These are phyloP conservation scores for Huntiella bhutanensis DNA, from an alignment of 2,329 filamentous ascomycete species.

Conservation along the genomic window DNA sequence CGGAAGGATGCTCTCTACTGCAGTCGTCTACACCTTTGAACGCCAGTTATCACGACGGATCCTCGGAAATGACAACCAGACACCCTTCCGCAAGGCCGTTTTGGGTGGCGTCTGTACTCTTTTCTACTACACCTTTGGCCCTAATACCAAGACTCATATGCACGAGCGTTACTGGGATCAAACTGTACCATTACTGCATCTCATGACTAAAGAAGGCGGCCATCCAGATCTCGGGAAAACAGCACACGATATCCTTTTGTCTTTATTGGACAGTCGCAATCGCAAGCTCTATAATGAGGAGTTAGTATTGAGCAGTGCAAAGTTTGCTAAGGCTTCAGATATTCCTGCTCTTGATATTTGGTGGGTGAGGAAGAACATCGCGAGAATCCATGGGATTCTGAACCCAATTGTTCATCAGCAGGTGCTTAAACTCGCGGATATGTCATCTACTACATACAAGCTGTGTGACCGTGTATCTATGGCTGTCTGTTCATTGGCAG, in stretches of 20 bases:
- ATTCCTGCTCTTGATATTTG: constrained; percentile 68
- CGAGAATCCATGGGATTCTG: constrained; percentile 43
- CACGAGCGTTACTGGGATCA: constrained; percentile 64
- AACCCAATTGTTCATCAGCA: constrained; percentile 39
- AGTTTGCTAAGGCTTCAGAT: constrained; percentile 45
- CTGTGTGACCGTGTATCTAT: constrained; percentile 4
- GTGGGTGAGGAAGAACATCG: constrained; percentile 63
- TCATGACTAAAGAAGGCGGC: constrained; percentile 5
- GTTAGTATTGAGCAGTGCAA: constrained; percentile 40
- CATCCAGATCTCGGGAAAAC: constrained; percentile 25
- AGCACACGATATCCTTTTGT: constrained; percentile 47
- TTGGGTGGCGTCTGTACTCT: constrained; percentile 61
- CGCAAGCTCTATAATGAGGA: constrained; percentile 54
- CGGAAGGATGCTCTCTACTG: constrained; percentile 27
- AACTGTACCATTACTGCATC: constrained; percentile 33
- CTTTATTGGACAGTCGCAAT: constrained; percentile 42
- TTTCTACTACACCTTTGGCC: constrained; percentile 65
- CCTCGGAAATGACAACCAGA: constrained; percentile 26
- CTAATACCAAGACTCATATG: constrained; percentile 43
- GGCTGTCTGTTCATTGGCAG: constrained; percentile 6
- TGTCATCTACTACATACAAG: constrained; percentile 27
- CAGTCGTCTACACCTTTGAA: constrained; percentile 8
- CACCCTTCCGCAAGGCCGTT: constrained; percentile 36
- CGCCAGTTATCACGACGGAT: constrained; percentile 7
- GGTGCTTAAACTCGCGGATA: constrained; percentile 42